These are phyloP conservation scores for Dryadomyces quercivorus DNA, from an alignment of 2,329 filamentous ascomycete species.

Conservation along the genomic window DNA sequence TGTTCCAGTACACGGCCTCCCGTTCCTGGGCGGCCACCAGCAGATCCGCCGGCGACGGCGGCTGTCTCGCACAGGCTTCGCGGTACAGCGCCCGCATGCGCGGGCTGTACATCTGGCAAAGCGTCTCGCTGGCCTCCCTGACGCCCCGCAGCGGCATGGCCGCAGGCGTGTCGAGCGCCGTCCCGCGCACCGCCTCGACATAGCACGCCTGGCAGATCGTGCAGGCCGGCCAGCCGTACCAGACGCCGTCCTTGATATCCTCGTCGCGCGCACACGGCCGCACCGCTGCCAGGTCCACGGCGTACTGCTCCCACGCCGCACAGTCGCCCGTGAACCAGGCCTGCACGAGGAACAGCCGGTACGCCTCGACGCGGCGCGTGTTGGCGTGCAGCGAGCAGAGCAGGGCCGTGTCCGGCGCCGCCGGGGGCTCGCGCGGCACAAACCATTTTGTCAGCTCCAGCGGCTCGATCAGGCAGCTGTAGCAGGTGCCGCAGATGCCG, in stretches of 20 bases:
- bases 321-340: constrained; percentile 2
- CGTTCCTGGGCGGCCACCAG: constrained; percentile 16
- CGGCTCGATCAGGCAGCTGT: constrained; percentile 19
- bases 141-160: constrained; percentile 15
- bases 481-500: constrained; percentile 24
- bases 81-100: constrained; percentile 24
- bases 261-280: constrained; percentile 18
- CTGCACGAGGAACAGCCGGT: background rate
- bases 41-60: constrained; percentile 15
- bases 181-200: constrained; percentile 17
- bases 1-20: constrained; percentile 21
- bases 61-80: constrained; percentile 14
- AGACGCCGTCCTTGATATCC: constrained; percentile 15
- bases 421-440: constrained; percentile 12
- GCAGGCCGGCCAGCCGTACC: constrained; percentile 23
- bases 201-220: constrained; percentile 24
- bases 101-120: constrained; percentile 25
- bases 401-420: constrained; percentile 9
- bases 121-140: constrained; percentile 15
- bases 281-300: constrained; percentile 5
- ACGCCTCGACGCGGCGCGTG: constrained; percentile 16
- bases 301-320: background rate
- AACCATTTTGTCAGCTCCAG: constrained; percentile 20
- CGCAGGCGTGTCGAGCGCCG: constrained; percentile 12
- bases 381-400: constrained; percentile 23